Evolutionary conservation across 305 asterid species (phyloP).

Genomic region (Solanum hybrid): DNA sequence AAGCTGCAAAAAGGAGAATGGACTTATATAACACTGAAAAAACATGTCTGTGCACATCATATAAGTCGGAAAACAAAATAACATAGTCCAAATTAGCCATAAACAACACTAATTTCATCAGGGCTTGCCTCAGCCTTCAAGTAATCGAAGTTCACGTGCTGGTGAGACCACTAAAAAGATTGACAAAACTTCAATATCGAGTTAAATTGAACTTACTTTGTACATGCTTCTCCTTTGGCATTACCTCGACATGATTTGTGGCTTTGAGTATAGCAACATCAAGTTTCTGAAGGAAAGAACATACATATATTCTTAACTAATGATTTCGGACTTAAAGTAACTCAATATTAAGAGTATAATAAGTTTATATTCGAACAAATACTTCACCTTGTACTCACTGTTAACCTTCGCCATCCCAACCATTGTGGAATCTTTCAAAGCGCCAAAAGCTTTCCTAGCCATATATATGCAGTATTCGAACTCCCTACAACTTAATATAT

Average conservation of each 20-base stretch:
- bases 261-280: conserved; percentile 72
- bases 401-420: conserved; percentile 76
- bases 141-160: not conserved
- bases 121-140: not conserved
- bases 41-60: not conserved
- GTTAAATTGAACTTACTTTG: conserved; percentile 37
- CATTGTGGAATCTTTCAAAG: conserved; percentile 65
- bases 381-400: conserved; percentile 60
- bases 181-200: not conserved
- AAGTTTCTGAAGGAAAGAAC: conserved; percentile 37
- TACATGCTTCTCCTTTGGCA: conserved; percentile 82
- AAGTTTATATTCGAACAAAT: not conserved
- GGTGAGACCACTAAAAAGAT: not conserved
- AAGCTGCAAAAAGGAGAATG: conserved; percentile 27
- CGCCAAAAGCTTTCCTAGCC: conserved; percentile 50
- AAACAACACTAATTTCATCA: not conserved
- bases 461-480: not conserved
- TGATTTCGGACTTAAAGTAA: not conserved
- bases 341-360: not conserved
- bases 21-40: not conserved
- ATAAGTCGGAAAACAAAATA: not conserved
- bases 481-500: not conserved
- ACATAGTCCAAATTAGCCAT: not conserved
- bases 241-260: conserved; percentile 57
- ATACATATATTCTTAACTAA: not conserved